Evolutionary conservation across 306 rosid species (phyloP).

Genomic region (Pyrus bretschneideri): DNA sequence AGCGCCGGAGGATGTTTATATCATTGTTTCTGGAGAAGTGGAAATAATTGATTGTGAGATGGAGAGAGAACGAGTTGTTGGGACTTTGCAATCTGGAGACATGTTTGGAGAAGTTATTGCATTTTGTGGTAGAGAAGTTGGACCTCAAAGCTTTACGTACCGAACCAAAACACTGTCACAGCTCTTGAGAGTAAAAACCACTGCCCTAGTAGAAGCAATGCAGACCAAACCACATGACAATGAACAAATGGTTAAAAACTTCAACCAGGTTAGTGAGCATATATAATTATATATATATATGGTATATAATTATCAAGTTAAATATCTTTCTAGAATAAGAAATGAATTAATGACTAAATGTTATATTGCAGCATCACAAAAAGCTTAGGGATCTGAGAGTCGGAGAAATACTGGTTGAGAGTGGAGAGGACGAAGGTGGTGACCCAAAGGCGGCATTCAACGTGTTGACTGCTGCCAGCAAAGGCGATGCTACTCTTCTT

Average conservation of each 20-base stretch:
- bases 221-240: constrained; percentile 49
- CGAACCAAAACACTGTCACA: constrained; percentile 87
- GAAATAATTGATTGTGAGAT: constrained; percentile 50
- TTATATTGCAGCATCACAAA: constrained; percentile 56
- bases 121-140: constrained; percentile 68
- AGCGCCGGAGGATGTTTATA: constrained; percentile 71
- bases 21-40: constrained; percentile 84
- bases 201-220: constrained; percentile 50
- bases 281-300: too few relatives aligned
- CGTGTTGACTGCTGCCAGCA: constrained; percentile 48
- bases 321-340: neutral
- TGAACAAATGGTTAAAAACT: constrained; percentile 48
- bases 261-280: constrained; percentile 46
- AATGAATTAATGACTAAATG: neutral
- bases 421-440: constrained; percentile 43
- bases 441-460: constrained; percentile 38
- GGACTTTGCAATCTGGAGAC: constrained; percentile 53
- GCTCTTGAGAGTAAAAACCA: constrained; percentile 68
- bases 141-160: constrained; percentile 58
- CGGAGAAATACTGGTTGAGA: constrained; percentile 35
- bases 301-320: too few relatives aligned
- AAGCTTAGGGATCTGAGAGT: constrained; percentile 43
- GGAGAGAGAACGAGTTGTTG: constrained; percentile 50
- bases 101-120: constrained; percentile 86
- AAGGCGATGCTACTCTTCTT: constrained; percentile 68